These are phyloP conservation scores for Escallonia herrerae DNA, from an alignment of 129 eudicot species.

Conservation along the genomic window DNA sequence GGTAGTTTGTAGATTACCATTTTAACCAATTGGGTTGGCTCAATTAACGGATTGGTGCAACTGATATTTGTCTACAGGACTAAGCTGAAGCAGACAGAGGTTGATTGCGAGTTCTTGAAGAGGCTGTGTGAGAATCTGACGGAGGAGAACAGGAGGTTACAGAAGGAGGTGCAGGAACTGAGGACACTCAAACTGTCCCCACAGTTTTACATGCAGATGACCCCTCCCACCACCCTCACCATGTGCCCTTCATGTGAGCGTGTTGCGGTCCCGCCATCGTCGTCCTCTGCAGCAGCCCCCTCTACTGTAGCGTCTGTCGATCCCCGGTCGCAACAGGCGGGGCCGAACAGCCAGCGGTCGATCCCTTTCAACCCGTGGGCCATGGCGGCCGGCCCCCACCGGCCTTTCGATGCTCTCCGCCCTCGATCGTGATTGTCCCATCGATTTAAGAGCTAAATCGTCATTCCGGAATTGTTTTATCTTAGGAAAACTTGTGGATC, in stretches of 20 bases:
- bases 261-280: conserved; percentile 40
- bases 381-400: conserved; percentile 29
- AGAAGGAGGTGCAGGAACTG: conserved; percentile 66
- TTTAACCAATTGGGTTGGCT: not conserved
- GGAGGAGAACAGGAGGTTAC: conserved; percentile 60
- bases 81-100: conserved; percentile 83
- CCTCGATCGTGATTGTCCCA: conserved; percentile 23
- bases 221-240: conserved; percentile 74
- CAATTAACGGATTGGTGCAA: not conserved
- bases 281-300: conserved; percentile 26
- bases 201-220: conserved; percentile 68
- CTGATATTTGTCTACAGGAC: conserved; percentile 33
- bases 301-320: conserved; percentile 19
- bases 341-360: conserved; percentile 17
- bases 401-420: conserved; percentile 33
- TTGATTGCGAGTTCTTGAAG: conserved; percentile 62
- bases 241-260: conserved; percentile 91
- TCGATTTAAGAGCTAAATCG: not conserved
- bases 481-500: conserved; percentile 1
- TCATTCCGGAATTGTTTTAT: not conserved
- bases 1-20: no score
- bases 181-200: conserved; percentile 64
- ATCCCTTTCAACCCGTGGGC: conserved; percentile 50
- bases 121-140: conserved; percentile 63
- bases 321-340: conserved; percentile 21